Base-by-base conservation (phyloP, 257 asterid genomes). In the Petunia secreta region DNA sequence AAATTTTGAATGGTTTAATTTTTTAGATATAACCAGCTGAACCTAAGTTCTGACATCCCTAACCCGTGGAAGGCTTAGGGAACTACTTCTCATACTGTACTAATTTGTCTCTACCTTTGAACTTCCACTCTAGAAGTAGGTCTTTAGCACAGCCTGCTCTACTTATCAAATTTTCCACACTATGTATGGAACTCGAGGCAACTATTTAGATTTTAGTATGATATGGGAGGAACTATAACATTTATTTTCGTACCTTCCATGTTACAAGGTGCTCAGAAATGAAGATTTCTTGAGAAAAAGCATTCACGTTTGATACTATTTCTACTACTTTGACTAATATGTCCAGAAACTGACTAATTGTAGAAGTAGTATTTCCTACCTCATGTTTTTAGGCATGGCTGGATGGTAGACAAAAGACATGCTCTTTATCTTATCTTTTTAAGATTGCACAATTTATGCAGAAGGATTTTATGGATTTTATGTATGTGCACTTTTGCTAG, bases 181-280 rank as follows among this genome's bases (percentile, higher is more conserved):
- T 52, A 52, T 52, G 8, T 63, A 16, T 63, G 44, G 69, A 63
- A 38, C 71, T 11, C 38, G 46, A 63, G 9, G 48, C 2, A 63
- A 39, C 71, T 38, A 8, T 46, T 69, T 16, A 46, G 8, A 44
- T 16, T 46, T 69, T 16, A 46, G 8, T 69, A 16, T 69, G 41
- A 39, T 69, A 25, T 69, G 44, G 16, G 41, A 16, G 16, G 10
- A 54, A 8, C 5, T 46, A 41, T 46, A 16, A 40, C 10, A 69
- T 46, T 16, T 69, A 69, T 69, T 25, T 65, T 69, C 4, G 59
- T 69, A 69, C 57, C 59, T 69, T 69, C 76, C 59, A 69, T 46
- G 76, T 69, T 69, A 69, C 58, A 46, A 16, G 1, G 9, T 58
- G 58, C 40, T 46, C 41, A 65, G 36, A 65, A 6, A 65, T 65